Base-by-base conservation (phyloP, 2,329 filamentous ascomycete genomes). In the Amauroascus verrucosus region DNA sequence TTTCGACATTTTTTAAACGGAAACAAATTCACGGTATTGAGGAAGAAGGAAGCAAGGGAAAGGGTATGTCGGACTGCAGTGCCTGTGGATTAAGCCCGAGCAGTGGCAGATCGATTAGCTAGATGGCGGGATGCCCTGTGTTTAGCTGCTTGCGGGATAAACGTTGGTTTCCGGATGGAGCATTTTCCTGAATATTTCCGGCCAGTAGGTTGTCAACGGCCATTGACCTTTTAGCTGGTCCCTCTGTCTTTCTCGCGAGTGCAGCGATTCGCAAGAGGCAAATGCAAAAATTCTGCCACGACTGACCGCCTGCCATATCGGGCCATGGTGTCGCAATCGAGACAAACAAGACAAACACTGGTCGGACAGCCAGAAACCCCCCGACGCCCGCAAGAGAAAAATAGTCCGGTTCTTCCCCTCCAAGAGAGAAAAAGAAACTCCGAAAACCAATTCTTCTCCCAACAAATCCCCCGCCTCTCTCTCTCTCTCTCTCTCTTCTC, bases 1-100 rank as follows among this genome's bases (percentile, higher is more conserved):
- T 72, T 96, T 95, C 72, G 86, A 91, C 88, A 94, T 95, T 2
- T 38, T 38, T 16, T 4, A 35, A 53, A n/a, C n/a, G n/a, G n/a
- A n/a, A n/a, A n/a, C n/a, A n/a, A n/a, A n/a, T n/a, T n/a, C n/a
- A n/a, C n/a, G n/a, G n/a, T n/a, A n/a, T n/a, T n/a, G n/a, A n/a
- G n/a, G n/a, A n/a, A n/a, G n/a, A n/a, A n/a, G n/a, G n/a, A n/a
- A n/a, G n/a, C n/a, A n/a, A n/a, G n/a, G n/a, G n/a, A n/a, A n/a
- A n/a, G n/a, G n/a, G n/a, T n/a, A n/a, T n/a, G n/a, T n/a, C n/a
- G n/a, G n/a, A n/a, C n/a, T n/a, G n/a, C n/a, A n/a, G n/a, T n/a
- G n/a, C n/a, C n/a, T n/a, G n/a, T n/a, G n/a, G n/a, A n/a, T n/a
- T n/a, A n/a, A n/a, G n/a, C n/a, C n/a, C n/a, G n/a, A n/a, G n/a